A percentile compares a stretch with the other conserved stretches of the same genome.
Conservation (phyloP, 345 rosid genomes). For the Sisymbrium altissimum region DNA sequence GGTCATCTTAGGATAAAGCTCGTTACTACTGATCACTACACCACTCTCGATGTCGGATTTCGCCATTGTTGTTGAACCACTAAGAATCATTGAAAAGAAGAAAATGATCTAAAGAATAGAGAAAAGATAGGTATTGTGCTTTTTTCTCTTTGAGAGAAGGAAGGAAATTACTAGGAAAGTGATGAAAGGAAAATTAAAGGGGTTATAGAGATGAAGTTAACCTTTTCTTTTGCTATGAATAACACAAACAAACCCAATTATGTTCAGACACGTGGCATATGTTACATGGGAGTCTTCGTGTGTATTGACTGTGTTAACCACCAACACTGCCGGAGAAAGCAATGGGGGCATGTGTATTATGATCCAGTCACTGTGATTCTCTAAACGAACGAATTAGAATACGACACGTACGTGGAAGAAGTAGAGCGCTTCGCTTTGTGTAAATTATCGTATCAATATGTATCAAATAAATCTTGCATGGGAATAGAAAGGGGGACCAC, state of each 20-base stretch:
- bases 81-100: no score
- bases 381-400: neutral
- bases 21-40: neutral
- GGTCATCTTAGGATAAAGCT: slow-evolving; percentile 47
- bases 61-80: slow-evolving; percentile 26
- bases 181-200: neutral
- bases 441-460: neutral
- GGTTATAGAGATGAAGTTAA: neutral
- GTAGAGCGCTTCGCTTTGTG: neutral
- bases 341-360: neutral
- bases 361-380: neutral
- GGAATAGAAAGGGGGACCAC: neutral
- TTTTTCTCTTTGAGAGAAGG: neutral
- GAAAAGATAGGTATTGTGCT: no score
- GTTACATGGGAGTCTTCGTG: neutral
- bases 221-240: neutral
- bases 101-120: no score
- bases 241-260: neutral
- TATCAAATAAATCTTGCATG: neutral
- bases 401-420: neutral
- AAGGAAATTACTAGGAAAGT: neutral
- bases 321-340: neutral
- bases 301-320: neutral
- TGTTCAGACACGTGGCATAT: neutral
- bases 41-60: slow-evolving; percentile 30